Conservation (phyloP, 768 basidiomycete species). For the Collybia sp. region DNA sequence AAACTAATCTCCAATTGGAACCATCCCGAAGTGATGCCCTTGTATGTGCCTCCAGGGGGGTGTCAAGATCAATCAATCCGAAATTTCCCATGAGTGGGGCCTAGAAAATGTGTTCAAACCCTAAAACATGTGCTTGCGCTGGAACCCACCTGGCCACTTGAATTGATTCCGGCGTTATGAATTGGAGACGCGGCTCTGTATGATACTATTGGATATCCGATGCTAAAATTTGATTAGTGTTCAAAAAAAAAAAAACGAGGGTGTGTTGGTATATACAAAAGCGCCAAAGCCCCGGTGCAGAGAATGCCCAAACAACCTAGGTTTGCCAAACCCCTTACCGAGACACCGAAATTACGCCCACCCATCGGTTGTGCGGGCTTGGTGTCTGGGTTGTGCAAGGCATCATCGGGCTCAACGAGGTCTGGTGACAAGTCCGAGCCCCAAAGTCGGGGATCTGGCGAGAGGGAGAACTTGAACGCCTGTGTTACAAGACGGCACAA, state of each 20-base stretch:
- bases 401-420: constrained; percentile 62
- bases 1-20: constrained; percentile 52
- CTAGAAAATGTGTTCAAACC: constrained; percentile 23
- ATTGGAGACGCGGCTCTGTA: constrained; percentile 11
- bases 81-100: constrained; percentile 60
- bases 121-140: no score
- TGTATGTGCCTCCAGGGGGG: constrained; percentile 50
- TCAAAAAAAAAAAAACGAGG: not conserved
- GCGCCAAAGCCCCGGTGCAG: constrained; percentile 37
- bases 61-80: constrained; percentile 55
- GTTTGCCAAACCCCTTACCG: constrained; percentile 64
- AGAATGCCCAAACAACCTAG: constrained; percentile 65
- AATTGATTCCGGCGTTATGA: constrained; percentile 56
- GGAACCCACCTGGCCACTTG: constrained; percentile 51
- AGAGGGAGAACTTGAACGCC: constrained; percentile 49
- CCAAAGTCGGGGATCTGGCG: constrained; percentile 65
- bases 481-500: not conserved
- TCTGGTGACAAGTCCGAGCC: constrained; percentile 53
- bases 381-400: constrained; percentile 62
- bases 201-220: constrained; percentile 45
- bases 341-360: constrained; percentile 38
- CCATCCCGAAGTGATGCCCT: constrained; percentile 58
- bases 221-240: constrained; percentile 16
- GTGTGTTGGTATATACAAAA: constrained; percentile 46
- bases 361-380: constrained; percentile 20